phyloP scores from a whole-genome alignment of 768 basidiomycete species.

The Rhizopogon vulgaris region DNA sequence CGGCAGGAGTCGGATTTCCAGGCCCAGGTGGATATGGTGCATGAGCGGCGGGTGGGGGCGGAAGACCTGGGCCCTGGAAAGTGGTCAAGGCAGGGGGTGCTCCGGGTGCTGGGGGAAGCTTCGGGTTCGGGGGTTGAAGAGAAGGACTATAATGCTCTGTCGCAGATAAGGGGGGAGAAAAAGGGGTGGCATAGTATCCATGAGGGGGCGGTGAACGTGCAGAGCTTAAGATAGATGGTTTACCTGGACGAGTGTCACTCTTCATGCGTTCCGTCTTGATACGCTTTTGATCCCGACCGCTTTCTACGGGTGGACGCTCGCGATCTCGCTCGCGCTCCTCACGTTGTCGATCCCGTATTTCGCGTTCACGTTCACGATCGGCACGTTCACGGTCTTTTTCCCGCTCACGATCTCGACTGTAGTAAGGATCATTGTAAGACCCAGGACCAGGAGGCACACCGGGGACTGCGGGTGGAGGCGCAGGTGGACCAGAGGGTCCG shows the following conservation, averaged over 20 bases:
- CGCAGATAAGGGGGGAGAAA: constrained; percentile 19
- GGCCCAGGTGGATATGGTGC: constrained; percentile 26
- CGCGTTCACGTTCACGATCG: constrained; percentile 30
- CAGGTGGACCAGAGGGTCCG: constrained; percentile 28
- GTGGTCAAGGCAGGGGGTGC: constrained; percentile 22
- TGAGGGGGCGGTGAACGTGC: constrained; percentile 28
- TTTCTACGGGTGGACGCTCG: constrained; percentile 37
- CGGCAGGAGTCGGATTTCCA: constrained; percentile 26
- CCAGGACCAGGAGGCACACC: constrained; percentile 26
- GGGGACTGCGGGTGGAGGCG: constrained; percentile 24
- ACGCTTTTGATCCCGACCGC: constrained; percentile 51
- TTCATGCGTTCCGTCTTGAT: constrained; percentile 50
- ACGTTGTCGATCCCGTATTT: constrained; percentile 31
- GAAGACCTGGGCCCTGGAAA: constrained; percentile 31
- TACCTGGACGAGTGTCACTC: constrained; percentile 35
- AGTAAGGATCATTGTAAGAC: constrained; percentile 33
- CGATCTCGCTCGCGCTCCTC: constrained; percentile 39
- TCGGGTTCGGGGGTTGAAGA: constrained; percentile 34
- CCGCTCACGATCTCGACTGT: constrained; percentile 33
- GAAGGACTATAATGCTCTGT: constrained; percentile 30
- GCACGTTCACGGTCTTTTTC: constrained; percentile 38
- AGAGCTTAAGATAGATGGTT: constrained; percentile 19
- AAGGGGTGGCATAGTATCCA: constrained; percentile 18
- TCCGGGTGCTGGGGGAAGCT: constrained; percentile 24
- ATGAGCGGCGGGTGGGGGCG: constrained; percentile 27